These are phyloP conservation scores for Bretschneidera sinensis DNA, from an alignment of 345 rosid species.

Conservation along the genomic window DNA sequence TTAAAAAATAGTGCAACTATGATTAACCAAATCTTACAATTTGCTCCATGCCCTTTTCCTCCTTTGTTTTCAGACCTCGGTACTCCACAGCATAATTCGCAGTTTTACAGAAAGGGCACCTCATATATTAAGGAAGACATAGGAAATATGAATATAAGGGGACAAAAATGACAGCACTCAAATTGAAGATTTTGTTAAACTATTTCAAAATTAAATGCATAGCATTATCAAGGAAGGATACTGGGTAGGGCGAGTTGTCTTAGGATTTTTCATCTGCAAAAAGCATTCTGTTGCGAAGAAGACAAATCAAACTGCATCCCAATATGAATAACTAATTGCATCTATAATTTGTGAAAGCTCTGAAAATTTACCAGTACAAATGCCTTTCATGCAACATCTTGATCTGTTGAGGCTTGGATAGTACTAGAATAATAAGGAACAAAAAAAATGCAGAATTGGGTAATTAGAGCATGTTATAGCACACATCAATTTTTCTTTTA, in stretches of 20 bases:
- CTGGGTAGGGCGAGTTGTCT: constrained; percentile 90
- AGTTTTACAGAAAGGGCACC: constrained; percentile 98
- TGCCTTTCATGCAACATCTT: constrained; percentile 91
- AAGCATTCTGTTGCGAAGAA: constrained; percentile 73
- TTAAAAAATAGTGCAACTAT: constrained; percentile 1
- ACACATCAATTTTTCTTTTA: not conserved
- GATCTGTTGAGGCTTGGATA: constrained; percentile 98
- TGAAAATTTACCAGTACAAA: constrained; percentile 74
- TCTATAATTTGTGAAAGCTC: not conserved
- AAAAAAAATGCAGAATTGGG: constrained; percentile 10
- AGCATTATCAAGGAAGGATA: constrained; percentile 54
- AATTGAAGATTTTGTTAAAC: not conserved
- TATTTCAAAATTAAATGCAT: constrained; percentile 1
- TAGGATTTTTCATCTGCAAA: constrained; percentile 98
- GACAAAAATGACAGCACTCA: not conserved
- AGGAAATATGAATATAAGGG: not conserved
- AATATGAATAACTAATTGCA: constrained; percentile 5
- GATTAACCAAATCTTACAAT: constrained; percentile 50
- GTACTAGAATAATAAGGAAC: constrained; percentile 39
- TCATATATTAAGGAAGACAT: constrained; percentile 55
- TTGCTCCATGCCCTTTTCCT: constrained; percentile 95
- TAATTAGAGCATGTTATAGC: not conserved
- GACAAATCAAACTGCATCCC: constrained; percentile 15
- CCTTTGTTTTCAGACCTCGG: constrained; percentile 88
- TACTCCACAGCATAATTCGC: constrained; percentile 93